Evolutionary conservation across 2,329 filamentous ascomycete species (phyloP), one percentile per base, ranked within the genome.

Genomic region (Chrysosporium keratinophilum): DNA sequence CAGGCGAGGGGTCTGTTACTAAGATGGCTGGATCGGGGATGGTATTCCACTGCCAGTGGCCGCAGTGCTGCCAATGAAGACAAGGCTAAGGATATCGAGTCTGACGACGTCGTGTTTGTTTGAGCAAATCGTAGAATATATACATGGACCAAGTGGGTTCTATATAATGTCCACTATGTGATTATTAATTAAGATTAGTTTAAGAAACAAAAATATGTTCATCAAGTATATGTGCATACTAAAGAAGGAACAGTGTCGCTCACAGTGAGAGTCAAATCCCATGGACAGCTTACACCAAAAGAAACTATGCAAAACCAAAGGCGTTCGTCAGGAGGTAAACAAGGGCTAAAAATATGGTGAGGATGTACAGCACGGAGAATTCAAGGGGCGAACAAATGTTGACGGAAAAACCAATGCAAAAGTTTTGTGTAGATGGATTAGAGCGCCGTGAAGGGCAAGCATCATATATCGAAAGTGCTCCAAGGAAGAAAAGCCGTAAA

Each of bases 11-110:
- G 67, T 40, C 58, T 65, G 34, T 58, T 75, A 51, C 63, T 68
- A 9, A 57, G 59, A 17, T 74, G 69, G 60, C 60, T 75, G 45
- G 69, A 72, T 61, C 62, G 61, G 56, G 63, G 64, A 34, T 72
- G 70, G 70, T 71, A 71, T 57, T 52, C 50, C 17, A 41, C 50
- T 7, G 42, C 50, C 12, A 34, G 39, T 23, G 12, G 20, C 14
- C 3, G 42, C n/a, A 20, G 19, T 11, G 7, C 9, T 47, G 28
- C 9, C 2, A 14, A 35, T 35, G 9, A 35, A n/a, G 17, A n/a
- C 33, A 48, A 48, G 45, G 45, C n/a, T 23, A 39, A 28, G 33
- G 33, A 14, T 35, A 5, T 33, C 1, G 33, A 5, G 20, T 5
- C 17, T 39, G 45, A 48, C 4, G 33, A 23, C 7, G 45, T 39